Conservation (phyloP, 1,139 yeast genomes). For the Yamadazyma siamensis region DNA sequence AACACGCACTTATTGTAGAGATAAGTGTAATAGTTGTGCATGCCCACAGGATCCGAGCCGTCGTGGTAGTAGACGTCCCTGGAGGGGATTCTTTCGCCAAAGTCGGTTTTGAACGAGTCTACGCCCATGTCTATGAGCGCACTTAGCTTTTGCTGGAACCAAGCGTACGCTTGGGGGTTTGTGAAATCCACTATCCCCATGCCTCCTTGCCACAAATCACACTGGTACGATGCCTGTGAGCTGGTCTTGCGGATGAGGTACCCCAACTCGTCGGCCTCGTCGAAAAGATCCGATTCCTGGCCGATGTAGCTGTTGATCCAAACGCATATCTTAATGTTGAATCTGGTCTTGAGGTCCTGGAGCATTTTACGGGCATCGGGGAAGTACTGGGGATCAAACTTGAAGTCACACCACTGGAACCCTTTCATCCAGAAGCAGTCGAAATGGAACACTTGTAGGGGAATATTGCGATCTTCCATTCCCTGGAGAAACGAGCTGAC, state of each 20-base stretch:
- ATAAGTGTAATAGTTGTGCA: slow-evolving; percentile 33
- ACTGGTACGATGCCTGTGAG: slow-evolving; percentile 27
- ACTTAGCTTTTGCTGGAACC: slow-evolving; percentile 25
- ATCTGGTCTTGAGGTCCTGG: slow-evolving; percentile 21
- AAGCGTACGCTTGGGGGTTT: slow-evolving; percentile 29
- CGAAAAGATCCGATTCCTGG: slow-evolving; percentile 28
- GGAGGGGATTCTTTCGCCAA: slow-evolving; percentile 34
- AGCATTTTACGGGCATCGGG: slow-evolving; percentile 27
- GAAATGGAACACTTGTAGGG: slow-evolving; percentile 28
- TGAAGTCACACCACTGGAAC: slow-evolving; percentile 33
- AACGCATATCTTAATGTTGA: slow-evolving; percentile 26
- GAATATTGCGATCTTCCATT: slow-evolving; percentile 30
- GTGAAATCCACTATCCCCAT: slow-evolving; percentile 36
- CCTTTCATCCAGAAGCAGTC: slow-evolving; percentile 40
- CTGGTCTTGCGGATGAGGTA: slow-evolving; percentile 23
- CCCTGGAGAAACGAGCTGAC: slow-evolving; percentile 28
- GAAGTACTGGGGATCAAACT: slow-evolving; percentile 24
- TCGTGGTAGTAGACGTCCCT: slow-evolving; percentile 21
- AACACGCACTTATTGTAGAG: slow-evolving; percentile 31
- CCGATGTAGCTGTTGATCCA: slow-evolving; percentile 38
- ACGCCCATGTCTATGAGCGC: slow-evolving; percentile 29
- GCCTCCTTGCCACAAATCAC: slow-evolving; percentile 38
- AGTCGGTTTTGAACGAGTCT: slow-evolving; percentile 34
- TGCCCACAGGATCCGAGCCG: slow-evolving; percentile 26
- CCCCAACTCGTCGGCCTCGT: slow-evolving; percentile 24